Conservation (phyloP, 1,284 basidiomycete genomes). For the Gomphus bonarii region DNA sequence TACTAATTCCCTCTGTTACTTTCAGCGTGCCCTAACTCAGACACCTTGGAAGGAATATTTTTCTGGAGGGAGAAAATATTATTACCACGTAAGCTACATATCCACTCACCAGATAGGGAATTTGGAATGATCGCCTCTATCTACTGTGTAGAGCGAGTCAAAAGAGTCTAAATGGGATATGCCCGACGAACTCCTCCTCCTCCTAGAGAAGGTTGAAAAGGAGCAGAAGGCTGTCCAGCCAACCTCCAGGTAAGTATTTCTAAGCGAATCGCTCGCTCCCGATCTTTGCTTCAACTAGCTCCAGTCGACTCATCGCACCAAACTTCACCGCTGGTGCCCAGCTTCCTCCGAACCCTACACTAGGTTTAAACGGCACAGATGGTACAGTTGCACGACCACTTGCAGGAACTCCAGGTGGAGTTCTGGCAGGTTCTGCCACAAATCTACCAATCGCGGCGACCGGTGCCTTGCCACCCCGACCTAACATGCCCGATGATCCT, state of each 20-base stretch:
- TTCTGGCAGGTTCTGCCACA: constrained; percentile 13
- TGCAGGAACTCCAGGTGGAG: neutral
- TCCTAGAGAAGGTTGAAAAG: constrained; percentile 78
- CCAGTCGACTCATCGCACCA: constrained; percentile 19
- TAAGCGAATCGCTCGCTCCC: neutral
- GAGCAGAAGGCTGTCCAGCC: constrained; percentile 29
- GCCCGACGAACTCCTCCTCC: constrained; percentile 74
- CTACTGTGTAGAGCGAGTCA: constrained; percentile 49
- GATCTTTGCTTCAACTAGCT: neutral
- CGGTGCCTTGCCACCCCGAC: constrained; percentile 57
- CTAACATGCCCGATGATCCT: constrained; percentile 74
- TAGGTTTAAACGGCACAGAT: constrained; percentile 31
- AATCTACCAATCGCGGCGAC: constrained; percentile 43
- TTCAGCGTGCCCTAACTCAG: constrained; percentile 70
- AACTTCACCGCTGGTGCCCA: constrained; percentile 30
- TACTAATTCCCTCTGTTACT: constrained; percentile 10
- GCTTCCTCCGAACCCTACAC: constrained; percentile 26
- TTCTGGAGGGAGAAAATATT: constrained; percentile 83
- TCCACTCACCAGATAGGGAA: neutral
- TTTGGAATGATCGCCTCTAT: neutral
- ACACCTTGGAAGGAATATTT: constrained; percentile 93
- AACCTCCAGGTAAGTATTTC: neutral
- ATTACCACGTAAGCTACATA: constrained; percentile 65
- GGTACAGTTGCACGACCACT: constrained; percentile 26
- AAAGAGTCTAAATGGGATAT: constrained; percentile 96